Evolutionary conservation across 139 green algal genomes (phyloP), one percentile per base, ranked within the genome.

Genomic region (Chlamydomonas sp.): DNA sequence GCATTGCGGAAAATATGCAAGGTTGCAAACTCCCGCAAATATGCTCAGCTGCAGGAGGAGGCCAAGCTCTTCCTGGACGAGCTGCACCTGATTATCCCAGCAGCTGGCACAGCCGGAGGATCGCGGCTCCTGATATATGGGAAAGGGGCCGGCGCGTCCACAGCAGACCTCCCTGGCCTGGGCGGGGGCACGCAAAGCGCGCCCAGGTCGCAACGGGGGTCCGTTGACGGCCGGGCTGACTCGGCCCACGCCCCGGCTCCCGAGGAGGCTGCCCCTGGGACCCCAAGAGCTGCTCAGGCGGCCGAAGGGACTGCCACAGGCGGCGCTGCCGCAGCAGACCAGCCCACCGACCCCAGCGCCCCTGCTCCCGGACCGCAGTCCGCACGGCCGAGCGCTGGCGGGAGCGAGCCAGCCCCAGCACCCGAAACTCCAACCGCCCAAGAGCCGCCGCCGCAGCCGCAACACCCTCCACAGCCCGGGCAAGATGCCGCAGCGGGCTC

Each of bases 1-100:
- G 88, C 92, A 3, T 80, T 95, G 67, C 79, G 83, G 0, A 95
- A 95, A 76, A 92, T 95, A 85, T 85, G 86, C 12, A 92, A 93
- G 75, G 20, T 92, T 49, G 89, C 88, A 69, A 88, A 89, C 64
- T 84, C 79, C 9, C 78, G 77, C 20, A 93, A 93, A 72, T 86
- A 93, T 64, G 31, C 79, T 7, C 78, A 90, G 64, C 88, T 95
- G 6, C 15, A 89, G 0, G 82, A 93, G 76, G 88, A 91, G 20
- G 91, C 87, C 82, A 84, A 92, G 18, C 60, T 59, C 15, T 89
- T 93, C 59, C 79, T 93, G 20, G 88, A 93, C 66, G 90, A 90
- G 76, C 88, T 95, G 59, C 89, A 91, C 7, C 14, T 79, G 5
- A 84, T 92, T 67, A 88, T 91, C 5, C 81, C 85, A 72, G 71